Conservation (phyloP, 768 basidiomycete genomes). For the Boletellus ananas region DNA sequence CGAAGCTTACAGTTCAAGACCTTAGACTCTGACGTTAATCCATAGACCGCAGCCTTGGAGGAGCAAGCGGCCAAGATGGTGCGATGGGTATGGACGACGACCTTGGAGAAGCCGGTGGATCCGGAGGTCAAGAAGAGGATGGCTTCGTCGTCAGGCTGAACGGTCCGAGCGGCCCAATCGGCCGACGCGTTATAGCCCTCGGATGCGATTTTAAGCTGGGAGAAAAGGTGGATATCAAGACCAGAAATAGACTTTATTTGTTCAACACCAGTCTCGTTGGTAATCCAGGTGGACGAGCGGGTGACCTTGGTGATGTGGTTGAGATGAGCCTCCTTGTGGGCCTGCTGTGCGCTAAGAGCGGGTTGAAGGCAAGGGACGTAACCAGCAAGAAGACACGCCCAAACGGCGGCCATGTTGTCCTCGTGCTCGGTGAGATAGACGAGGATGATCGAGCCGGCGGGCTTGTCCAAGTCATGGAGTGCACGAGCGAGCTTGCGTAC, state of each 20-base stretch:
- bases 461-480: conserved; percentile 15
- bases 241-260: conserved; percentile 18
- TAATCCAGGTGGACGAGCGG: conserved; percentile 22
- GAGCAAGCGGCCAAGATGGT: conserved; percentile 32
- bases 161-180: conserved; percentile 10
- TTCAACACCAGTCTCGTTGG: conserved; percentile 22
- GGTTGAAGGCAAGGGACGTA: conserved; percentile 31
- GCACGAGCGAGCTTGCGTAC: neutral
- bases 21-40: conserved; percentile 27
- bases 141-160: conserved; percentile 25
- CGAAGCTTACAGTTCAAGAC: conserved; percentile 34
- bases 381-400: conserved; percentile 31
- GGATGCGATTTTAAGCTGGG: conserved; percentile 20
- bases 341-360: conserved; percentile 32
- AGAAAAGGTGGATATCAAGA: conserved; percentile 24
- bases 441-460: conserved; percentile 24
- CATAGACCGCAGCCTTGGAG: conserved; percentile 33
- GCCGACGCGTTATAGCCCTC: conserved; percentile 3
- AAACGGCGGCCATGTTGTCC: conserved; percentile 32
- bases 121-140: conserved; percentile 38
- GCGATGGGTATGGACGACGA: conserved; percentile 35
- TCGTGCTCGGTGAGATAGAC: conserved; percentile 32
- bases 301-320: conserved; percentile 24
- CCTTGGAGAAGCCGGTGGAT: conserved; percentile 40
- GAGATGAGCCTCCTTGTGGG: conserved; percentile 29